Conservation (phyloP, 441 rosid species). For the Adansonia gregorii region DNA sequence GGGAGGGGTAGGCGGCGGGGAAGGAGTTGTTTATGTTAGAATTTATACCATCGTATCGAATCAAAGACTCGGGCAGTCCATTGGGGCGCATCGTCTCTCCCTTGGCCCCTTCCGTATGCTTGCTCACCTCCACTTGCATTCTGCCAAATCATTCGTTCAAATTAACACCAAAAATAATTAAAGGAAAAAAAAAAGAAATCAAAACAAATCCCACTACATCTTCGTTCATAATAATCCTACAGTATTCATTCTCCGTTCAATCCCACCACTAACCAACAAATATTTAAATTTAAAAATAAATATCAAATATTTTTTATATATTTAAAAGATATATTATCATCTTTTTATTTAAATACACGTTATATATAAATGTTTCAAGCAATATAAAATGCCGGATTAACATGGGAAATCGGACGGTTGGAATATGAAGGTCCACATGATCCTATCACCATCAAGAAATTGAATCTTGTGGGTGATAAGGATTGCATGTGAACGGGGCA, state of each 20-base stretch:
- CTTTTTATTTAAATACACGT: too few relatives aligned
- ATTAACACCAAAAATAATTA: neutral
- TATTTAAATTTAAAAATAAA: too few relatives aligned
- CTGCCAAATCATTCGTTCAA: slow-evolving; percentile 50
- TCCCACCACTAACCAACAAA: neutral
- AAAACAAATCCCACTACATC: neutral
- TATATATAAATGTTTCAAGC: too few relatives aligned
- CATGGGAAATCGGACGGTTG: neutral
- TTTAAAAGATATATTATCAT: too few relatives aligned
- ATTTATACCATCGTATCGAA: slow-evolving; percentile 79
- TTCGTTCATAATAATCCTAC: neutral
- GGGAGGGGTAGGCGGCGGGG: too few relatives aligned
- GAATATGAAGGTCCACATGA: slow-evolving; percentile 27
- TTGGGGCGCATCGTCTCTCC: slow-evolving; percentile 83
- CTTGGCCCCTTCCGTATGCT: slow-evolving; percentile 87
- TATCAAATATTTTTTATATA: too few relatives aligned
- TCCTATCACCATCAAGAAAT: slow-evolving; percentile 34
- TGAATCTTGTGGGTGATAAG: slow-evolving; percentile 22
- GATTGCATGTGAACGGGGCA: slow-evolving; percentile 12
- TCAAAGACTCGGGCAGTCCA: slow-evolving; percentile 92
- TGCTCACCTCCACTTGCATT: slow-evolving; percentile 98
- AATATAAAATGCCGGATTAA: too few relatives aligned
- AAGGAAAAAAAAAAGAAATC: neutral
- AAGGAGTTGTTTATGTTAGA: too few relatives aligned
- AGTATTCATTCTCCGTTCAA: neutral